Conservation (phyloP, 345 rosid genomes). For the Syzygium jambos region DNA sequence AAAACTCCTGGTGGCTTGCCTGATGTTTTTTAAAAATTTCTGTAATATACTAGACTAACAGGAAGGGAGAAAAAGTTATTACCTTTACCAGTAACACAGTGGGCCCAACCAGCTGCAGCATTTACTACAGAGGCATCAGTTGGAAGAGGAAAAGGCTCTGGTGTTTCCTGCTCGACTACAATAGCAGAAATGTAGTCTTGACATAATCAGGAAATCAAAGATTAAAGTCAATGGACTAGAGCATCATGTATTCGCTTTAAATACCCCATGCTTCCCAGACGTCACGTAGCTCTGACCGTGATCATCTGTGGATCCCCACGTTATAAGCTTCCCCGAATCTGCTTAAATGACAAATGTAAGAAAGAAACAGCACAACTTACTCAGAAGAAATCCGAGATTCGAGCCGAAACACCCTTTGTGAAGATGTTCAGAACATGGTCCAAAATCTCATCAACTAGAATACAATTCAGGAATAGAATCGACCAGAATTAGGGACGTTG, state of each 20-base stretch:
- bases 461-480: not conserved
- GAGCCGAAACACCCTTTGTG: not conserved
- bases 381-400: not conserved
- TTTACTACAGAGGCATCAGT: slow-evolving; percentile 49
- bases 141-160: slow-evolving; percentile 94
- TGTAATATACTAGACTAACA: not conserved
- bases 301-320: slow-evolving; percentile 99
- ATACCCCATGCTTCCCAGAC: slow-evolving; percentile 97
- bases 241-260: not conserved
- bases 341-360: slow-evolving; percentile 5
- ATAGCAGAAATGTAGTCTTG: not conserved
- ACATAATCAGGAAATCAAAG: not conserved
- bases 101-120: slow-evolving; percentile 98
- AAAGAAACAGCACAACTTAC: not conserved
- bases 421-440: not conserved
- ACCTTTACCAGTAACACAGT: slow-evolving; percentile 92
- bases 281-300: slow-evolving; percentile 96
- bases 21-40: not conserved
- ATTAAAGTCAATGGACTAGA: not conserved
- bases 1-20: not conserved
- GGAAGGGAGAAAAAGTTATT: not conserved
- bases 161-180: slow-evolving; percentile 55
- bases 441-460: not conserved
- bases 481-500: not conserved
- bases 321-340: slow-evolving; percentile 93